Conservation (phyloP, 2,329 filamentous ascomycete genomes). For the Cladosporium sp. region DNA sequence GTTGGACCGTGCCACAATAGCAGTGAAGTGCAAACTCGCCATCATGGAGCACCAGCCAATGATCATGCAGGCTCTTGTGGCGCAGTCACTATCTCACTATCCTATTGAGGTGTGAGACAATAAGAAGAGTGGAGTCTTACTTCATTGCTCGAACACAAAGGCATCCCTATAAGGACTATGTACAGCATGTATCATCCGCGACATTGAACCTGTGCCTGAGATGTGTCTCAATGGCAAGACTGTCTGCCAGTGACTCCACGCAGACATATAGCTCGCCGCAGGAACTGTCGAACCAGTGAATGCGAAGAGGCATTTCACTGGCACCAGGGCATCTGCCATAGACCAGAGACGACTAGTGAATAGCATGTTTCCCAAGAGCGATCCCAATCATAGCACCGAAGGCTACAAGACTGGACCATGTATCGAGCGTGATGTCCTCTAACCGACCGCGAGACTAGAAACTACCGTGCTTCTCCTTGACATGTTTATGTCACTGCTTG, state of each 20-base stretch:
- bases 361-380: not conserved
- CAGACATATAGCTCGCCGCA: not conserved
- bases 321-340: not conserved
- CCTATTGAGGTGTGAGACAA: not conserved
- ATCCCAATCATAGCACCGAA: not conserved
- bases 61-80: not conserved
- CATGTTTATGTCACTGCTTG: too few relatives aligned
- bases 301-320: not conserved
- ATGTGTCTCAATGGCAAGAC: not conserved
- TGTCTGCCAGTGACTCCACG: not conserved
- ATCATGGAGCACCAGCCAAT: not conserved
- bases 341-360: too few relatives aligned
- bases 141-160: not conserved
- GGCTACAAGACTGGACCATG: not conserved
- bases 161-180: not conserved
- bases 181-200: not conserved
- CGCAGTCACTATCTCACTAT: not conserved
- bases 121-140: not conserved
- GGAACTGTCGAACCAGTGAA: not conserved
- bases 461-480: too few relatives aligned
- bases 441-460: not conserved
- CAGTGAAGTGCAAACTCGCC: not conserved
- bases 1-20: not conserved
- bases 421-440: not conserved
- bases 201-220: not conserved